Conservation (phyloP, 2,329 filamentous ascomycete genomes). For the Penicillium sp. region DNA sequence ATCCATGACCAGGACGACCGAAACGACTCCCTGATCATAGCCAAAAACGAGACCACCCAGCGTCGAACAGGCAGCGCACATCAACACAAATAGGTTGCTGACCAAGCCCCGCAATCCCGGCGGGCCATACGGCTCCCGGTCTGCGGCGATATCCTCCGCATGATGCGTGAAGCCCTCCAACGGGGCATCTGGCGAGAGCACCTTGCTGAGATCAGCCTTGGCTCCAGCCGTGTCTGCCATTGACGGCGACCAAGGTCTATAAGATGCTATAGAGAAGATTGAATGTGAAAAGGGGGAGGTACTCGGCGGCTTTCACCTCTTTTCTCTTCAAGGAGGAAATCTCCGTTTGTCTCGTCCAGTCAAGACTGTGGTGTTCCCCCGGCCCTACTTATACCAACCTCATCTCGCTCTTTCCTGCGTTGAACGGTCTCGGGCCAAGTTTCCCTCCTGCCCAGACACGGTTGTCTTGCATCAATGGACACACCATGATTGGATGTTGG, state of each 20-base stretch:
- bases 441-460: neutral
- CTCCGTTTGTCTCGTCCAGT: neutral
- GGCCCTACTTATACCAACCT: conserved; percentile 9
- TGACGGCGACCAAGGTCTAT: neutral
- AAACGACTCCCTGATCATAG: conserved; percentile 50
- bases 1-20: conserved; percentile 54
- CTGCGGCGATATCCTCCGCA: conserved; percentile 32
- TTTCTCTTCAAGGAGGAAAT: neutral
- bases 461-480: neutral
- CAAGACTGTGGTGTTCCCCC: neutral
- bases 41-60: conserved; percentile 55
- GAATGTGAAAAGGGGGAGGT: neutral
- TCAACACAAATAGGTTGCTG: conserved; percentile 51
- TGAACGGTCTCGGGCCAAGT: neutral
- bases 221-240: conserved; percentile 20
- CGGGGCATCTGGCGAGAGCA: conserved; percentile 11
- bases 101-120: conserved; percentile 51
- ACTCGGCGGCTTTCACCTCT: neutral
- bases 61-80: conserved; percentile 55
- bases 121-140: conserved; percentile 36
- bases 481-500: conserved; percentile 7
- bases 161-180: conserved; percentile 36
- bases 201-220: conserved; percentile 19
- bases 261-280: neutral
- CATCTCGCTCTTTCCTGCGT: neutral